phyloP scores from a whole-genome alignment of 2,329 filamentous ascomycete species.

The Penicillium sp. region DNA sequence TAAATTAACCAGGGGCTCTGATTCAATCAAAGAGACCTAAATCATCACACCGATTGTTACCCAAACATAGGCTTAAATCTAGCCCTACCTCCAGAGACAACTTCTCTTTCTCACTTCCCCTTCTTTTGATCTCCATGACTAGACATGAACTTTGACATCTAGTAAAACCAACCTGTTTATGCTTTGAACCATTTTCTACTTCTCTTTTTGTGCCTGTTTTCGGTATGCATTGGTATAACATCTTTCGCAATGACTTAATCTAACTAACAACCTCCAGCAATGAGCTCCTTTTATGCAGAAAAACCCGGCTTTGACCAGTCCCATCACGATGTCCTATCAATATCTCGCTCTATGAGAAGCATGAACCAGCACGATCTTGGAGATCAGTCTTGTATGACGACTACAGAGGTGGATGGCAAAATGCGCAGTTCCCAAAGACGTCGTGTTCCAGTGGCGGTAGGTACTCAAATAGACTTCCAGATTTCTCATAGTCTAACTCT shows the following conservation, averaged over 20 bases:
- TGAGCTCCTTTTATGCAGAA: constrained; percentile 18
- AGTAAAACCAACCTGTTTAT: constrained; percentile 1
- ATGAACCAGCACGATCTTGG: constrained; percentile 27
- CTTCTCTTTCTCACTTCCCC: constrained; percentile 23
- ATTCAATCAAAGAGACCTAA: constrained; percentile 8
- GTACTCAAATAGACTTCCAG: constrained; percentile 3
- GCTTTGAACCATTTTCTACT: neutral
- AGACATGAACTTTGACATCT: constrained; percentile 22
- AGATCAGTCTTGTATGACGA: constrained; percentile 24
- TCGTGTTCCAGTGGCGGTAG: constrained; percentile 57
- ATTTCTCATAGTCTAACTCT: neutral
- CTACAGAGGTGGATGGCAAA: constrained; percentile 38
- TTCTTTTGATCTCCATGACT: constrained; percentile 18
- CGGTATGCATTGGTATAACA: neutral
- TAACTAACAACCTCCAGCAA: constrained; percentile 1
- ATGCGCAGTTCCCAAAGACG: constrained; percentile 44
- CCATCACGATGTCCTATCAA: constrained; percentile 25
- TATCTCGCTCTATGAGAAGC: constrained; percentile 25
- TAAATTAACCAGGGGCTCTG: neutral
- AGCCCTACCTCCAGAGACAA: constrained; percentile 29
- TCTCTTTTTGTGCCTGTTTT: neutral
- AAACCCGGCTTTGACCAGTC: constrained; percentile 22
- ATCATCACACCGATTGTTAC: constrained; percentile 29
- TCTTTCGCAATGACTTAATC: neutral
- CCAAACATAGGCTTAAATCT: constrained; percentile 36